These are phyloP conservation scores for Fusarium sublunatum DNA, from an alignment of 2,329 filamentous ascomycete genomes.

Conservation along the genomic window DNA sequence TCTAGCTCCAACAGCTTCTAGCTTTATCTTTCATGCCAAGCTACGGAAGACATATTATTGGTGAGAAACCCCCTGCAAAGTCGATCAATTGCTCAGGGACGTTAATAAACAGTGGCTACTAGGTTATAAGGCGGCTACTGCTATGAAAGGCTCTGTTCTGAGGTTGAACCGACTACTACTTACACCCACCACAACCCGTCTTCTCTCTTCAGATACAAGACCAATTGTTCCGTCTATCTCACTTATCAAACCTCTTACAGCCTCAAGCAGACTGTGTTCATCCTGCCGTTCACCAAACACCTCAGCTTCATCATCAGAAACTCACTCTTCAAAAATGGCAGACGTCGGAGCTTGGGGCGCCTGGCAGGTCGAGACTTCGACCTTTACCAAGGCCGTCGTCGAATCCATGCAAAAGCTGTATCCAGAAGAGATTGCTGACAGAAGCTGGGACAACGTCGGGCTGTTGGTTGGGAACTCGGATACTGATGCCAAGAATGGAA, in stretches of 20 bases:
- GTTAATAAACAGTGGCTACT: neutral
- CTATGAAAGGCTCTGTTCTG: constrained; percentile 30
- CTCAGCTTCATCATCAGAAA: neutral
- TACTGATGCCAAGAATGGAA: constrained; percentile 44
- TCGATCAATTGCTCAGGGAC: neutral
- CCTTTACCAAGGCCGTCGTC: constrained; percentile 72
- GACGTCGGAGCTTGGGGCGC: constrained; percentile 52
- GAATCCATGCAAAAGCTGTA: constrained; percentile 87
- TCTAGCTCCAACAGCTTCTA: constrained; percentile 22
- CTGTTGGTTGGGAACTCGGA: constrained; percentile 69
- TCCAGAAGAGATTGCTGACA: constrained; percentile 88
- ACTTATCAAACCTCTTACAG: neutral
- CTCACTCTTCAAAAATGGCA: constrained; percentile 40
- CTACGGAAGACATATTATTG: constrained; percentile 1
- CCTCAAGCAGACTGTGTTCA: constrained; percentile 26
- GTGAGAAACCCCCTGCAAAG: constrained; percentile 2
- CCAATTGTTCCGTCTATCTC: neutral
- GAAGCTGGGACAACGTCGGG: constrained; percentile 96
- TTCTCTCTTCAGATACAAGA: neutral
- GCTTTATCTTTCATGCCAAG: constrained; percentile 13
- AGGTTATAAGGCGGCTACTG: constrained; percentile 1
- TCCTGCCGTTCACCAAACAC: constrained; percentile 24
- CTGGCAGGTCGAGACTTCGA: constrained; percentile 53
- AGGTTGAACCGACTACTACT: constrained; percentile 24
- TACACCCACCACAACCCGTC: constrained; percentile 4